These are phyloP conservation scores for Apophysomyces trapeziformis DNA, from an alignment of 371 early-diverging fungal genomes.

Conservation along the genomic window DNA sequence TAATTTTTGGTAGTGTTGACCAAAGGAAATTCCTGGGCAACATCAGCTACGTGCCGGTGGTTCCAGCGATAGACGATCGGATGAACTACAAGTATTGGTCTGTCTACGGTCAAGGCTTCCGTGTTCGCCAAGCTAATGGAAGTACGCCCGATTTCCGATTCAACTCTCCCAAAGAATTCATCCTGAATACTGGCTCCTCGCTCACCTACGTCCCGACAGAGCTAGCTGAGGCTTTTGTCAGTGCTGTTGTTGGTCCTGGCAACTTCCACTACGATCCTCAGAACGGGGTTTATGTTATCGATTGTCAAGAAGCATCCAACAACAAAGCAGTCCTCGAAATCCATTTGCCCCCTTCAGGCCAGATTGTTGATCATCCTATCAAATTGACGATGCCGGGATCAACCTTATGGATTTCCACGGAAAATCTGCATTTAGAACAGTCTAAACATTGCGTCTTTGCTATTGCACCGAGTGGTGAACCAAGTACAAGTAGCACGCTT, in stretches of 20 bases:
- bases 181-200: conserved; percentile 40
- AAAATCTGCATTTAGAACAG: background rate
- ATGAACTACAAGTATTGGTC: conserved; percentile 40
- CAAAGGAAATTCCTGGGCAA: conserved; percentile 18
- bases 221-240: background rate
- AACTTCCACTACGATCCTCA: conserved; percentile 22
- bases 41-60: conserved; percentile 21
- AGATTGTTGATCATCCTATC: conserved; percentile 7
- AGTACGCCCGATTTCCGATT: conserved; percentile 5
- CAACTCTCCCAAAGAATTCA: conserved; percentile 21
- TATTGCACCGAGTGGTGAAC: conserved; percentile 22
- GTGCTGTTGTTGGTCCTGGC: background rate
- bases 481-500: background rate
- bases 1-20: conserved; percentile 22
- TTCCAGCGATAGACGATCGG: background rate
- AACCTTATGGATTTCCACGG: conserved; percentile 28
- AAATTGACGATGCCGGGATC: conserved; percentile 25
- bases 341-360: too few species aligned
- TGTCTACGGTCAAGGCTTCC: conserved; percentile 47
- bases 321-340: background rate
- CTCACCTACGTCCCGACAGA: conserved; percentile 28
- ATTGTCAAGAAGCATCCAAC: background rate
- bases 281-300: conserved; percentile 30
- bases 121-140: conserved; percentile 15
- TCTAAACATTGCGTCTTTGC: conserved; percentile 32